Evolutionary conservation across 139 green algal genomes (phyloP).

Genomic region (Parachlorella kessleri): DNA sequence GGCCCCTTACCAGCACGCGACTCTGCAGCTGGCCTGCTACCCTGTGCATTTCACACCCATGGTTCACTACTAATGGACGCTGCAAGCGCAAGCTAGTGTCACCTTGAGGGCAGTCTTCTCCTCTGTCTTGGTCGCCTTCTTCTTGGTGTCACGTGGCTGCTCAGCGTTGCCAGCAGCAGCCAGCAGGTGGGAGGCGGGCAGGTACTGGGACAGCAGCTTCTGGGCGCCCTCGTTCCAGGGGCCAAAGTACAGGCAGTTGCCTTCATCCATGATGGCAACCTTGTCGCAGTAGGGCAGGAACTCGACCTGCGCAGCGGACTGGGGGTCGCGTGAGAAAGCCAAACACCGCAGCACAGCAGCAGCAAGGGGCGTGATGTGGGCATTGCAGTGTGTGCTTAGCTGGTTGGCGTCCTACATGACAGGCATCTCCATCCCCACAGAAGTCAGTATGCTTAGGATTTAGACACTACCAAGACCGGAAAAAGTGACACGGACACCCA

Average conservation of each 20-base stretch:
- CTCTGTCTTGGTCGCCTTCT: conserved; percentile 24
- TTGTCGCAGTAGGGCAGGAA: conserved; percentile 77
- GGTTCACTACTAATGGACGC: neutral
- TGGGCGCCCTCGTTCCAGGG: conserved; percentile 48
- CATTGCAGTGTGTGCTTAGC: too few species aligned
- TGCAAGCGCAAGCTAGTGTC: too few species aligned
- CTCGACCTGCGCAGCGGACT: conserved; percentile 75
- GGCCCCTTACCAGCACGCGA: neutral
- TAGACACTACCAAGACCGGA: too few species aligned
- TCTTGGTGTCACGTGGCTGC: conserved; percentile 30
- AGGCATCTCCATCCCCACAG: too few species aligned
- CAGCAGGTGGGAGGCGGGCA: conserved; percentile 59
- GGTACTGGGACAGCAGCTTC: conserved; percentile 46
- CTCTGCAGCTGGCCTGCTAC: neutral
- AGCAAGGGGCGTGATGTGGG: too few species aligned
- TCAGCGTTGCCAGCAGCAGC: conserved; percentile 50
- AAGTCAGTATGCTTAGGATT: too few species aligned
- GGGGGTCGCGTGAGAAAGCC: too few species aligned
- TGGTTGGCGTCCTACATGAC: too few species aligned
- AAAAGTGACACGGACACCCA: too few species aligned
- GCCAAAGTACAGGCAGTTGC: conserved; percentile 61
- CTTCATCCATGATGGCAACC: conserved; percentile 71
- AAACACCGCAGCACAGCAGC: too few species aligned
- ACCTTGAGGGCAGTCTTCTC: conserved; percentile 3
- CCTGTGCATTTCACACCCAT: neutral